phyloP scores from a whole-genome alignment of 208 protist species.

The Acanthamoeba royreba region DNA sequence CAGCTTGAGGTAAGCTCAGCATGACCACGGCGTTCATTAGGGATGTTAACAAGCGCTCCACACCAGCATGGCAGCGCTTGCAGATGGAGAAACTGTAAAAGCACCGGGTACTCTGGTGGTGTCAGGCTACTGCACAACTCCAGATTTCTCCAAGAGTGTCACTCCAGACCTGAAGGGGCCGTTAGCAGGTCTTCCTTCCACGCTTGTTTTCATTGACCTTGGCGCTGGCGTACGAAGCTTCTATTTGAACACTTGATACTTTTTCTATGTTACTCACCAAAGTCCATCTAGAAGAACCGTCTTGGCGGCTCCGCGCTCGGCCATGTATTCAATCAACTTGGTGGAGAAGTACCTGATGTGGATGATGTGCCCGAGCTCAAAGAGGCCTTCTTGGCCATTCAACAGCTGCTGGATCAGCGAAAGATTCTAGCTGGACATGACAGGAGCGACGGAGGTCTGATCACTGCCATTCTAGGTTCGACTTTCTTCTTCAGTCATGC shows the following conservation, averaged over 20 bases:
- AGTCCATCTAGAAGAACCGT: slow-evolving; percentile 58
- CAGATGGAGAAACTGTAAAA: slow-evolving; percentile 73
- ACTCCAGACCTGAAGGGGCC: slow-evolving; percentile 77
- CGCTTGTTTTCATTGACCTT: slow-evolving; percentile 35
- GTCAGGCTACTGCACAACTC: slow-evolving; percentile 71
- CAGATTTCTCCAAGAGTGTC: slow-evolving; percentile 70
- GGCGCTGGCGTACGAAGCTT: neutral
- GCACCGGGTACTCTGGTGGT: slow-evolving; percentile 77
- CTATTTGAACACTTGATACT: neutral
- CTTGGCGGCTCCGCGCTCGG: slow-evolving; percentile 75
- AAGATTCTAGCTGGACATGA: slow-evolving; percentile 68
- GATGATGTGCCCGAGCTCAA: slow-evolving; percentile 47
- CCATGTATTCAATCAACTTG: slow-evolving; percentile 78
- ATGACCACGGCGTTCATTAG: too few relatives aligned
- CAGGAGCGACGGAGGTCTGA: slow-evolving; percentile 70
- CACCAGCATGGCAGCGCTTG: slow-evolving; percentile 45
- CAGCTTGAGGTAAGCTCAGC: slow-evolving; percentile 70
- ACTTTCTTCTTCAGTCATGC: neutral
- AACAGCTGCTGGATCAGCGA: slow-evolving; percentile 53
- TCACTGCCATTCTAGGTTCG: slow-evolving; percentile 59
- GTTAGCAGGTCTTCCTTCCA: neutral
- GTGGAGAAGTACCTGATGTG: slow-evolving; percentile 66
- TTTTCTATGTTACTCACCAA: too few relatives aligned
- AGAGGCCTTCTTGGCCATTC: slow-evolving; percentile 49
- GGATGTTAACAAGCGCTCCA: too few relatives aligned